Evolutionary conservation across 2,329 filamentous ascomycete genomes (phyloP).

Genomic region (Verticillium dahliae): DNA sequence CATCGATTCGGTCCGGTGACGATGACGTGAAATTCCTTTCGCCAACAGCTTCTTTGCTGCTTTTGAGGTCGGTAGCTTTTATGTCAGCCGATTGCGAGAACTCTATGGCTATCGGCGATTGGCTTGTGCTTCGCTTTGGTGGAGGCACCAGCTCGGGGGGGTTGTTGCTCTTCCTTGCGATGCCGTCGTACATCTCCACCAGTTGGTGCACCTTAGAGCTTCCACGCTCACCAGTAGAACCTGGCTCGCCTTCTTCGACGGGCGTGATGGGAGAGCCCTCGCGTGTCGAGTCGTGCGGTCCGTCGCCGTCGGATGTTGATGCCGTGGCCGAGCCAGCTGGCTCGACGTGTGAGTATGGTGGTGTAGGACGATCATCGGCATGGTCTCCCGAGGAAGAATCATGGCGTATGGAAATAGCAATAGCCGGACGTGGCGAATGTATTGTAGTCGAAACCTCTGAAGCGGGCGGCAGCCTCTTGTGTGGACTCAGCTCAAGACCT

Average conservation of each 20-base stretch:
- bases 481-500: not conserved
- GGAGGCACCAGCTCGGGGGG: not conserved
- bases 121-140: constrained; percentile 4
- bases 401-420: too few species aligned
- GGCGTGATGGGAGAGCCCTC: constrained; percentile 37
- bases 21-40: not conserved
- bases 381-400: not conserved
- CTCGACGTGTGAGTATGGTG: constrained; percentile 3
- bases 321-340: not conserved
- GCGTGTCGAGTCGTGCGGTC: constrained; percentile 20
- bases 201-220: constrained; percentile 42
- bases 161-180: constrained; percentile 18
- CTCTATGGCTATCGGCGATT: not conserved
- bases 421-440: not conserved
- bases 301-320: constrained; percentile 10
- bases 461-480: not conserved
- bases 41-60: not conserved
- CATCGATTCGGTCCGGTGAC: not conserved
- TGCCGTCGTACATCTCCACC: constrained; percentile 43
- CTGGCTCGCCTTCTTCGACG: constrained; percentile 31
- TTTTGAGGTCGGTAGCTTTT: too few species aligned
- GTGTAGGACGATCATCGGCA: not conserved
- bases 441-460: not conserved
- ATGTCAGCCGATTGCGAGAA: not conserved
- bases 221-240: constrained; percentile 19